Base-by-base conservation (phyloP, 177 flowering plant genomes). In the Vitis hybrid region DNA sequence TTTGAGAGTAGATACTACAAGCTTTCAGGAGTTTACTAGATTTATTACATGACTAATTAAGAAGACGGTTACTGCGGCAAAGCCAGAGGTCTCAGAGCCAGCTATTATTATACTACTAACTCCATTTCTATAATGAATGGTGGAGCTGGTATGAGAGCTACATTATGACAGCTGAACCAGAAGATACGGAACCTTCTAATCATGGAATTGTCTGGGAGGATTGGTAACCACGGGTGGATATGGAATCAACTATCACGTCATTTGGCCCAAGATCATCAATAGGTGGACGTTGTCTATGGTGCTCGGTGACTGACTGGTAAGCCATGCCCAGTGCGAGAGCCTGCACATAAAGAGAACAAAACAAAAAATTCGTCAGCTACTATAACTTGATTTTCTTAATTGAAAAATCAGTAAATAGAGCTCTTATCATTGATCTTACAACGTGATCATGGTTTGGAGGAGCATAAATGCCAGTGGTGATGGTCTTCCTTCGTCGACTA, bases 261-360 rank as follows among this genome's bases (percentile, higher is more conserved):
- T 82, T 63, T 12, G 85, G 88, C 3, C 89, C 92, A 3, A 89
- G 77, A 73, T 90, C 80, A 72, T 89, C 82, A 9, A 94, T 87
- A 1, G 98, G 97, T 8, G 98, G 98, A 1, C 88, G 91, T 73
- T 88, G 88, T 75, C 81, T 93, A 67, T 94, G 98, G 80, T 94
- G 97, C 73, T 90, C 71, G 0, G 97, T 94, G 62, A 79, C 89
- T 14, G 90, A 85, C 68, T 93, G 98, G 71, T 93, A 93, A n/a
- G 97, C 97, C 83, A 94, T 94, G 48, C 95, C 90, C 68, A 94
- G 71, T 54, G 98, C 98, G 53, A 94, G 77, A 65, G 93, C 98
- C 98, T 94, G 84, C 80, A 82, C 7, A 61, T 57, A n/a, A 11
- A 21, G 18, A 61, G 46, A 63, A 46, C 7, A 54, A 24, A 62